Evolutionary conservation across 768 basidiomycete species (phyloP), one percentile per base, ranked within the genome.

Genomic region (Suillus subluteus): DNA sequence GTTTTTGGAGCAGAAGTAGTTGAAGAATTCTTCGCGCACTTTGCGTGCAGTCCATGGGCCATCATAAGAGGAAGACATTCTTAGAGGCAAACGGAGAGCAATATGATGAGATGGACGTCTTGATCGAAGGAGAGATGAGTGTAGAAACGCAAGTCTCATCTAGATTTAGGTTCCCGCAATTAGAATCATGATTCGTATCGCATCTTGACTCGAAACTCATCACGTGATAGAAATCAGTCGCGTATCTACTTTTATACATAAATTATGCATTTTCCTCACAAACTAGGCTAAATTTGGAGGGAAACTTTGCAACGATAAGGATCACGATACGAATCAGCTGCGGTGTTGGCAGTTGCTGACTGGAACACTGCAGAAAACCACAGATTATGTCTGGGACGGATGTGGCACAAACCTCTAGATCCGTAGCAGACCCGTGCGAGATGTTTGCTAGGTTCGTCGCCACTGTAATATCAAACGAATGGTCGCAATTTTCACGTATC

Each of bases 1-100:
- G 69, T 86, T 84, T 71, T 87, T 88, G 55, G 83, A 81, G 65
- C 83, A 83, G 80, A 99, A 99, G 81, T 88, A 99, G 69, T 91
- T 83, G 79, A 99, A 95, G 82, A 95, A 99, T 67, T 93, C 89
- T 71, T 96, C 82, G 70, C 98, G 88, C 67, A 99, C 89, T 75
- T 85, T 89, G 46, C 80, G 73, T n/a, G 98, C 90, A 16, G 96
- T 83, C 95, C 94, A 97, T 30, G 84, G 82, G 9, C 77, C 74
- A 41, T 73, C 67, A 69, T 79, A 79, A 1, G 75, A 65, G 58
- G 73, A 74, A 7, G 70, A 38, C 76, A 78, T 78, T 70, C 76
- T 70, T 52, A 62, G 63, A 6, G 18, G 58, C 18, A 58, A n/a
- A 44, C 37, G 32, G 35, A 65, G 26, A n/a, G 40, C 5, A 66